Evolutionary conservation across 257 asterid genomes (phyloP).

Genomic region (Plantago major): DNA sequence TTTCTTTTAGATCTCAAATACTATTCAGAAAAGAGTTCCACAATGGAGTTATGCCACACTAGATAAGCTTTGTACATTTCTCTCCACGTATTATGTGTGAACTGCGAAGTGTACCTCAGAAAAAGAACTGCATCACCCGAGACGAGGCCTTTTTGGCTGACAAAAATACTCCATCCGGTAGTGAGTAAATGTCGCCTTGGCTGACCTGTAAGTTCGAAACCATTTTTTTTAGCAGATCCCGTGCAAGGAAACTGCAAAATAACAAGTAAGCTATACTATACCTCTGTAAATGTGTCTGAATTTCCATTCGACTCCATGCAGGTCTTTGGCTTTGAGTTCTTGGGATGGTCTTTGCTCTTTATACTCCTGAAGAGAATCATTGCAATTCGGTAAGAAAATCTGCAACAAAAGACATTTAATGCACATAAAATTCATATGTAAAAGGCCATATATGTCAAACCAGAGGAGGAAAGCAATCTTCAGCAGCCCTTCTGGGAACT

Average conservation of each 20-base stretch:
- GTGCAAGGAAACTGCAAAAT: background rate
- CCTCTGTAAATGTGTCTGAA: constrained; percentile 98
- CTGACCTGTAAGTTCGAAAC: constrained; percentile 63
- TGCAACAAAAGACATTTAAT: constrained; percentile 2
- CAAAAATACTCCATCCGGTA: constrained; percentile 96
- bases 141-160: constrained; percentile 84
- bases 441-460: constrained; percentile 33
- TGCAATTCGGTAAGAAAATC: background rate
- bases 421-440: constrained; percentile 1
- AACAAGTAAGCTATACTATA: constrained; percentile 17
- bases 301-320: constrained; percentile 96
- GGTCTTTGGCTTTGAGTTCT: constrained; percentile 86
- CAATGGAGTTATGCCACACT: background rate
- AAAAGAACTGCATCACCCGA: constrained; percentile 95
- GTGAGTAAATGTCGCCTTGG: constrained; percentile 98
- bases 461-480: constrained; percentile 99
- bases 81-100: background rate
- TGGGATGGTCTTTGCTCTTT: constrained; percentile 96
- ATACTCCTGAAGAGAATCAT: constrained; percentile 50
- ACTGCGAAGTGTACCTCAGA: constrained; percentile 46
- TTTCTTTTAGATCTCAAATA: background rate
- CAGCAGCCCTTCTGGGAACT: constrained; percentile 99
- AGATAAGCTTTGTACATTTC: too few species aligned
- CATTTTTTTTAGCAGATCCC: constrained; percentile 22
- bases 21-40: background rate